These are phyloP conservation scores for Periglandula ipomoeae DNA, from an alignment of 2,329 filamentous ascomycete species.

Conservation along the genomic window DNA sequence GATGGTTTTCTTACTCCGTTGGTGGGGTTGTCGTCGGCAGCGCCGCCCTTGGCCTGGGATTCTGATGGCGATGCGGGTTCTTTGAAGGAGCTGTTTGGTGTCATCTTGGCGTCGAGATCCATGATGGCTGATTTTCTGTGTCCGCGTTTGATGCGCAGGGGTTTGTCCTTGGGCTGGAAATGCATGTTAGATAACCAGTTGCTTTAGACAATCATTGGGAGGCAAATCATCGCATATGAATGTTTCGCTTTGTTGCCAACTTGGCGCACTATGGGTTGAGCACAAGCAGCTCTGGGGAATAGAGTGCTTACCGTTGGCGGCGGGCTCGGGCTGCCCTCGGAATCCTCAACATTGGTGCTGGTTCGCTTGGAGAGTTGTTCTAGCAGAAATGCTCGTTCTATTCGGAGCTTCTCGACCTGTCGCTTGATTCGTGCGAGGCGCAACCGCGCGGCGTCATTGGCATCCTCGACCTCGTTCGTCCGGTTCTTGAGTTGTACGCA, in stretches of 20 bases:
- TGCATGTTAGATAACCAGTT: conserved; percentile 20
- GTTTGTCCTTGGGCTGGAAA: conserved; percentile 67
- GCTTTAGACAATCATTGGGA: too few relatives aligned
- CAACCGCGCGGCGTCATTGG: conserved; percentile 75
- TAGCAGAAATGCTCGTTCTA: conserved; percentile 70
- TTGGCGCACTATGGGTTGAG: too few relatives aligned
- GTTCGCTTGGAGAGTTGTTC: conserved; percentile 68
- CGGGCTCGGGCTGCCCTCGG: conserved; percentile 70
- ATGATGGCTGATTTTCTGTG: conserved; percentile 51
- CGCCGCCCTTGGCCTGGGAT: conserved; percentile 19
- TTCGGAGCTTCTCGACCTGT: conserved; percentile 82
- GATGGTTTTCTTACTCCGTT: conserved; percentile 33
- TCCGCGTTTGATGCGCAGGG: conserved; percentile 63
- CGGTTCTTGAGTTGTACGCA: conserved; percentile 90
- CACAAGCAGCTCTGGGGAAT: too few relatives aligned
- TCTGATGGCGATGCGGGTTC: conserved; percentile 37
- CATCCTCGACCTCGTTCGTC: conserved; percentile 82
- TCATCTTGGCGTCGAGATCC: conserved; percentile 32
- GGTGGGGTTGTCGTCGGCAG: conserved; percentile 14
- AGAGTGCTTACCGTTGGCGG: conserved; percentile 57
- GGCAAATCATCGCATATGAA: too few relatives aligned
- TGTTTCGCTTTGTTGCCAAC: too few relatives aligned
- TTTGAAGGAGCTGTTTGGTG: conserved; percentile 32
- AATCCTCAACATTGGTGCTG: conserved; percentile 66
- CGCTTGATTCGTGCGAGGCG: conserved; percentile 73